Evolutionary conservation across 179 eudicot genomes (phyloP), one percentile per base, ranked within the genome.

Genomic region (Monotropa hypopitys): DNA sequence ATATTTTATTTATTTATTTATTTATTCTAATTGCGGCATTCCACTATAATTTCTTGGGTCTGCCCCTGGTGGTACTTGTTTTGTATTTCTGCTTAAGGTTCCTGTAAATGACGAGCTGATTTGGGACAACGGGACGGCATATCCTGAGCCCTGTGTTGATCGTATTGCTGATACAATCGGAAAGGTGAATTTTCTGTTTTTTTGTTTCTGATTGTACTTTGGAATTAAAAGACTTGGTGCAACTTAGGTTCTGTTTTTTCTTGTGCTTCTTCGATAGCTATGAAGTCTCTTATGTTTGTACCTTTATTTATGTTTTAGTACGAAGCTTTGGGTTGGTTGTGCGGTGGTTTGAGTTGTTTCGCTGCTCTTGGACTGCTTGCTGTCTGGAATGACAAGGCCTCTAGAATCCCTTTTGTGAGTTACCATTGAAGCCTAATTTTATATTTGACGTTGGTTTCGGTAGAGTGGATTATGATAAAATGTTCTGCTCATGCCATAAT

Each of bases 131-230:
- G 98, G 98, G 2, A 91, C 97, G 8, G 71, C 95, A 21, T 90
- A 87, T 49, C 98, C 98, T 0, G 99, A 95, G 76, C 93, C 99
- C 47, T 93, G 97, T 80, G 86, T 95, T 51, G 98, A 95, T 87
- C 93, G 99, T 1, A 93, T 95, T 54, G 99, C 98, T 12, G 93
- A 89, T 61, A 95, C 98, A 0, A 85, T 95, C 42, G 97, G 97
- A 50, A 93, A 91, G 97, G 96, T 92, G 23, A 63, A 21, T 21
- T 57, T 32, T 57, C 12, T 12, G 3, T 61, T 26, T 12, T 61
- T 61, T 9, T 20, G 21, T 30, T 38, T 59, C 56, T 75, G 62
- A 16, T 16, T 12, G 32, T 65, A 9, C 30, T 8, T 69, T 38
- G 7, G 28, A 23, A 12, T 26, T 32, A 5, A 2, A 73, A 35